Evolutionary conservation across 2,329 filamentous ascomycete genomes (phyloP).

Genomic region (Colletotrichum liaoningense): DNA sequence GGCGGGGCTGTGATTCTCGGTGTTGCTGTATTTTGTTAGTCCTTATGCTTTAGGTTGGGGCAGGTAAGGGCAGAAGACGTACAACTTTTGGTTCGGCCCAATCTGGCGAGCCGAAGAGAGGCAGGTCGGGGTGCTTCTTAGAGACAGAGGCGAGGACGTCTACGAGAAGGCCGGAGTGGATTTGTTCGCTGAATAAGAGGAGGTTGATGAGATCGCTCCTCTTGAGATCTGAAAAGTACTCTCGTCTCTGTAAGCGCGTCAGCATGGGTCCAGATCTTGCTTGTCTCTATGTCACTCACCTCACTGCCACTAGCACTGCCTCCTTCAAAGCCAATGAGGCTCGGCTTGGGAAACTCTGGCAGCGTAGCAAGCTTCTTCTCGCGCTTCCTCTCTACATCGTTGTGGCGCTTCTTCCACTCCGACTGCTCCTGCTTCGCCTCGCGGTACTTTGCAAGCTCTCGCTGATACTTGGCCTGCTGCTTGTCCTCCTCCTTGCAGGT

Average conservation of each 20-base stretch:
- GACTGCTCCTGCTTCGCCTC: constrained; percentile 34
- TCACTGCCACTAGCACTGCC: constrained; percentile 47
- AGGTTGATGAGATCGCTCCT: constrained; percentile 53
- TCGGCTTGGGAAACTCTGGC: constrained; percentile 48
- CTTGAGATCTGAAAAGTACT: constrained; percentile 52
- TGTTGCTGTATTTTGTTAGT: not conserved
- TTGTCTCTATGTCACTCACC: constrained; percentile 38
- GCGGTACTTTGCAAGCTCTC: constrained; percentile 30
- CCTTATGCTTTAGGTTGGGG: not conserved
- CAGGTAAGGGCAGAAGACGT: not conserved
- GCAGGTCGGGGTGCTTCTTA: constrained; percentile 54
- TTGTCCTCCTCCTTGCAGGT: constrained; percentile 37
- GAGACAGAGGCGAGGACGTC: constrained; percentile 56
- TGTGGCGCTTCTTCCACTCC: constrained; percentile 37
- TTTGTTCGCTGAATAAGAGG: constrained; percentile 53
- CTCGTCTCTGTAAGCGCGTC: constrained; percentile 44
- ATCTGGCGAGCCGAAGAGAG: constrained; percentile 54
- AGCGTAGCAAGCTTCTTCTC: constrained; percentile 46
- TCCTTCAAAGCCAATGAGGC: constrained; percentile 51
- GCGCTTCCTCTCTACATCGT: constrained; percentile 46
- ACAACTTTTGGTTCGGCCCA: constrained; percentile 45
- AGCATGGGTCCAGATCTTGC: not conserved
- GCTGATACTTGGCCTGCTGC: constrained; percentile 34
- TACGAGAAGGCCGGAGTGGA: constrained; percentile 53
- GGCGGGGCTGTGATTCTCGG: not conserved